A percentile compares a stretch with the other conserved stretches of the same genome.
Conservation (phyloP, 768 basidiomycete genomes). For the Russula sp. region DNA sequence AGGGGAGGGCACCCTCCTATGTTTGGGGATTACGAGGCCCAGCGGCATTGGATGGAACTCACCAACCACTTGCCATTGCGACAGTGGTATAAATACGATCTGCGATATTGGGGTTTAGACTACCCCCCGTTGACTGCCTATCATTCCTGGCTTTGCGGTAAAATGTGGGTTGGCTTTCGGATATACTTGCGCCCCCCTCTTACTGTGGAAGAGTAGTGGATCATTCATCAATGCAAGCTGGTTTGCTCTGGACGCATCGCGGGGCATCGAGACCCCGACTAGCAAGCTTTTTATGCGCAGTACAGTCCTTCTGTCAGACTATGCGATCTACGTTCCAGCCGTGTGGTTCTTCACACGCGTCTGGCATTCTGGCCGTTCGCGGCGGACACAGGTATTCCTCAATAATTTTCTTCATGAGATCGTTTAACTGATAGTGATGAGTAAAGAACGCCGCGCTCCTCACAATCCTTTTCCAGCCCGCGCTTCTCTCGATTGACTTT, state of each 20-base stretch:
- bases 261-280: constrained; percentile 63
- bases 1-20: constrained; percentile 77
- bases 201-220: constrained; percentile 41
- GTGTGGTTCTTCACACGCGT: constrained; percentile 59
- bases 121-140: constrained; percentile 95
- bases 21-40: constrained; percentile 92
- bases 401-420: neutral
- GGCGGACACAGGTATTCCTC: constrained; percentile 67
- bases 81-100: constrained; percentile 87
- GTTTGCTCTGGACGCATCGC: constrained; percentile 68
- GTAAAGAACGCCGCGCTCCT: constrained; percentile 62
- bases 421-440: neutral
- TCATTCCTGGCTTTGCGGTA: constrained; percentile 77
- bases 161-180: constrained; percentile 53
- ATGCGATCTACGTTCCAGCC: constrained; percentile 72
- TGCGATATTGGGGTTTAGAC: constrained; percentile 91
- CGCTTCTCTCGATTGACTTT: constrained; percentile 79
- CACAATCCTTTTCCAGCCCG: constrained; percentile 77
- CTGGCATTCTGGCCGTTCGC: constrained; percentile 69
- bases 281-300: constrained; percentile 79
- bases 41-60: constrained; percentile 94
- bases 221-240: constrained; percentile 53
- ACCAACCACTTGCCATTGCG: constrained; percentile 70
- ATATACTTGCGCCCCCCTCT: neutral
- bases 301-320: constrained; percentile 67